phyloP scores from a whole-genome alignment of 1,284 basidiomycete species.

The Peniophora sp. region DNA sequence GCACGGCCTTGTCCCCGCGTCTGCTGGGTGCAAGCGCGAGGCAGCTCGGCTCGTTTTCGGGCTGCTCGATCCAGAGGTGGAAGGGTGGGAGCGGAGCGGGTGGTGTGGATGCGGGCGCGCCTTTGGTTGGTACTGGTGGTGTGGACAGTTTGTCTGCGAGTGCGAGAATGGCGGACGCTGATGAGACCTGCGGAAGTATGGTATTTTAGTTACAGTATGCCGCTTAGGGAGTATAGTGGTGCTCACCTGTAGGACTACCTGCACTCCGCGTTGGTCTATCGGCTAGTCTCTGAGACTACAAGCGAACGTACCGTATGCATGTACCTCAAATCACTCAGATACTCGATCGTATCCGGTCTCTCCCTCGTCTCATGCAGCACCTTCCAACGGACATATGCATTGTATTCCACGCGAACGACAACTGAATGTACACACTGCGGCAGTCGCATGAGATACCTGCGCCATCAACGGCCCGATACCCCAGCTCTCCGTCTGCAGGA shows the following conservation, averaged over 20 bases:
- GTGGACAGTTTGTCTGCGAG: not conserved
- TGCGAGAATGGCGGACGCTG: not conserved
- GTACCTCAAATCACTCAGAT: conserved; percentile 29
- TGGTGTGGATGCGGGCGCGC: conserved; percentile 8
- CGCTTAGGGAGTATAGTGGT: too few relatives aligned
- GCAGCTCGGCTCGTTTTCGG: conserved; percentile 43
- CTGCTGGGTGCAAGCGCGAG: conserved; percentile 45
- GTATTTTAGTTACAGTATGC: not conserved
- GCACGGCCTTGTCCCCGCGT: conserved; percentile 26
- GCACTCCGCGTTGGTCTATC: conserved; percentile 7
- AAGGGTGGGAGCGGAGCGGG: conserved; percentile 27
- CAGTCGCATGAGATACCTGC: conserved; percentile 44
- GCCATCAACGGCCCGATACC: conserved; percentile 48
- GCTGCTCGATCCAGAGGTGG: conserved; percentile 47
- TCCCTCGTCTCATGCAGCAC: conserved; percentile 34
- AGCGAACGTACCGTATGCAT: conserved; percentile 29
- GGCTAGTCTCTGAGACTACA: not conserved
- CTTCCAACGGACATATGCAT: conserved; percentile 11
- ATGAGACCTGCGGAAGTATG: not conserved
- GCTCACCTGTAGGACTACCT: conserved; percentile 35
- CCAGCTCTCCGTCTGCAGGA: conserved; percentile 34
- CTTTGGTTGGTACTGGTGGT: not conserved
- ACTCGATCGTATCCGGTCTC: conserved; percentile 29
- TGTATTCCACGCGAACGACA: not conserved
- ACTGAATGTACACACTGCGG: conserved; percentile 26